Base-by-base conservation (phyloP, 1,139 yeast species). In the Sugiyamaella sp. region DNA sequence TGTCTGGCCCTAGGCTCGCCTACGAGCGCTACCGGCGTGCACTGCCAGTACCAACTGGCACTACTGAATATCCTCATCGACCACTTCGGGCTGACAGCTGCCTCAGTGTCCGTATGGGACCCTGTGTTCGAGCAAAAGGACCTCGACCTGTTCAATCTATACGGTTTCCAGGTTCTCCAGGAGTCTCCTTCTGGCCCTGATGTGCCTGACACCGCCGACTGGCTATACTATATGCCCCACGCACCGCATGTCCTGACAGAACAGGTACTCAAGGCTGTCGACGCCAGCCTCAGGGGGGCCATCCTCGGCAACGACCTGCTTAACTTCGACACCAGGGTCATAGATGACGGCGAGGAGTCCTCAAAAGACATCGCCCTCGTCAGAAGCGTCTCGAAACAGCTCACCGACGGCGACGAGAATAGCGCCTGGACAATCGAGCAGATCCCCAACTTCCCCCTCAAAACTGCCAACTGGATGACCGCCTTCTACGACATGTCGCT, bases 1-100 rank as follows among this genome's bases (percentile, higher is more conserved):
- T 87, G 95, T 63, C 69, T 87, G 33, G 96, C 95, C 0, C 71
- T 87, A 14, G 96, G 95, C 0, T 78, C 84, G 3, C 88, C 89
- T 2, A 66, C 78, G 9, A 78, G 77, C 9, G 80, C 82, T 52
- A 71, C 67, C 9, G 50, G 51, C 22, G 48, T 58, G 20, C 79
- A 81, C 21, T 87, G 93, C 1, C 71, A 81, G 49, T 85, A 78
- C 65, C 95, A 87, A 66, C 66, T 85, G 14, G 89, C 89, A 1
- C 69, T 81, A 52, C 65, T 86, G 20, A 56, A 71, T 6, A 73
- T 77, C 25, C 49, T 86, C 1, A 65, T 68, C 0, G 66, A 65
- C 0, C 53, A 63, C 2, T 63, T 72, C 2, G 38, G 60, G 0
- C 59, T 73, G 1, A 32, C 53, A 0, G 37, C 53, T 0, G 9